Percentiles rank a stretch among this genome's conserved stretches.
Conservation (phyloP, 2,329 filamentous ascomycete genomes). For the Ustulina deusta region DNA sequence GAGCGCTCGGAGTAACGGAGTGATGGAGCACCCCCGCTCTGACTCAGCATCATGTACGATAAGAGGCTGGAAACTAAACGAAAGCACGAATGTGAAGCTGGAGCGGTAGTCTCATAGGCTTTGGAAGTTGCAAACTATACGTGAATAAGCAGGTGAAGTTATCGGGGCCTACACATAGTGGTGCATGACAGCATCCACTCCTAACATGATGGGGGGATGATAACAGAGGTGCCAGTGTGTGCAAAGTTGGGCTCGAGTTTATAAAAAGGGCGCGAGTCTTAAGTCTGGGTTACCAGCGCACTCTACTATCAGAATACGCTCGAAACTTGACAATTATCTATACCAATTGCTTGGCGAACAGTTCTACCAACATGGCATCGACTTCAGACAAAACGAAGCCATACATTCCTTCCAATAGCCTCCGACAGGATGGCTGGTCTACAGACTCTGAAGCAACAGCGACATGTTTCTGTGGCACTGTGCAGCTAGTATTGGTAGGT, state of each 20-base stretch:
- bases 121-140: background rate
- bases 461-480: conserved; percentile 69
- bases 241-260: background rate
- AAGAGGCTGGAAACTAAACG: background rate
- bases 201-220: background rate
- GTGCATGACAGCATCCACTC: conserved; percentile 2
- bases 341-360: background rate
- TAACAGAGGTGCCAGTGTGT: conserved; percentile 7
- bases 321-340: background rate
- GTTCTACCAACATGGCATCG: conserved; percentile 18
- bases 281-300: background rate
- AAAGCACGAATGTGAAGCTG: background rate
- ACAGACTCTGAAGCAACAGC: conserved; percentile 63
- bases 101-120: background rate
- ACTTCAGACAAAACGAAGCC: conserved; percentile 40
- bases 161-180: background rate
- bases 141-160: background rate
- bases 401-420: conserved; percentile 53
- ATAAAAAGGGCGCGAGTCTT: conserved; percentile 11
- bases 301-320: background rate
- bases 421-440: conserved; percentile 58
- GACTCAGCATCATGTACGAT: conserved; percentile 13
- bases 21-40: background rate
- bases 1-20: conserved; percentile 17
- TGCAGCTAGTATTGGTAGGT: conserved; percentile 66